These are phyloP conservation scores for Epichloe brachyelytri DNA, from an alignment of 2,329 filamentous ascomycete species.

Conservation along the genomic window DNA sequence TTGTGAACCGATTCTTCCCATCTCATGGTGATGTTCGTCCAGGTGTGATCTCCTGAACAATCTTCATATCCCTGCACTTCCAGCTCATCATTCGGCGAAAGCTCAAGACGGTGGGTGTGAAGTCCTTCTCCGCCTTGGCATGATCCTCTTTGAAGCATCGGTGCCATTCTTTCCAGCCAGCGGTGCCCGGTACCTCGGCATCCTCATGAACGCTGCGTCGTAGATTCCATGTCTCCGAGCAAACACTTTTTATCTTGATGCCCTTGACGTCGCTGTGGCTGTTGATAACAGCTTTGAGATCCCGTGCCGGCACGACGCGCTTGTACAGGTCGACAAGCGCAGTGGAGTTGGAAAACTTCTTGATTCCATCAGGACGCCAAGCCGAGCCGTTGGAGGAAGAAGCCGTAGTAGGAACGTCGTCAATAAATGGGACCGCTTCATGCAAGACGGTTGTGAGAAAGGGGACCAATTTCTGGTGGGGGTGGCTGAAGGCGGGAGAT, in stretches of 20 bases:
- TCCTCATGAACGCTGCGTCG: slow-evolving; percentile 50
- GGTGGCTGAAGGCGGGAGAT: slow-evolving; percentile 31
- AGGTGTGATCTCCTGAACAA: slow-evolving; percentile 25
- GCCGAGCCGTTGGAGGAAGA: slow-evolving; percentile 6
- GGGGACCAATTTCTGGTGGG: slow-evolving; percentile 29
- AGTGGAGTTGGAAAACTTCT: slow-evolving; percentile 33
- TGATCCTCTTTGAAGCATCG: slow-evolving; percentile 40
- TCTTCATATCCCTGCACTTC: slow-evolving; percentile 29
- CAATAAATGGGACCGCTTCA: slow-evolving; percentile 49
- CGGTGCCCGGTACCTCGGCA: slow-evolving; percentile 35
- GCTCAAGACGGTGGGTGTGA: slow-evolving; percentile 25
- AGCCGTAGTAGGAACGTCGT: slow-evolving; percentile 28
- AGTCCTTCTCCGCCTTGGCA: slow-evolving; percentile 26
- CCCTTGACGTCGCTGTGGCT: slow-evolving; percentile 17
- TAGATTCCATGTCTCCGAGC: slow-evolving; percentile 48
- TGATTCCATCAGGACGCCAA: slow-evolving; percentile 40
- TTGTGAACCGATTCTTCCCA: slow-evolving; percentile 55
- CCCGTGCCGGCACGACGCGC: slow-evolving; percentile 31
- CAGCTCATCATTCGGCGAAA: slow-evolving; percentile 28
- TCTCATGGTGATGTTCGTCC: slow-evolving; percentile 34
- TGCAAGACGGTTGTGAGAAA: slow-evolving; percentile 40
- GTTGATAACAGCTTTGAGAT: slow-evolving; percentile 27
- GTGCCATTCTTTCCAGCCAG: slow-evolving; percentile 51
- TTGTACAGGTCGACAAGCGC: slow-evolving; percentile 41
- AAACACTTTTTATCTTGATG: slow-evolving; percentile 10